A percentile compares a stretch with the other conserved stretches of the same genome.
Evolutionary conservation across 1,139 yeast genomes (phyloP).

Genomic region (Pichia sp.): DNA sequence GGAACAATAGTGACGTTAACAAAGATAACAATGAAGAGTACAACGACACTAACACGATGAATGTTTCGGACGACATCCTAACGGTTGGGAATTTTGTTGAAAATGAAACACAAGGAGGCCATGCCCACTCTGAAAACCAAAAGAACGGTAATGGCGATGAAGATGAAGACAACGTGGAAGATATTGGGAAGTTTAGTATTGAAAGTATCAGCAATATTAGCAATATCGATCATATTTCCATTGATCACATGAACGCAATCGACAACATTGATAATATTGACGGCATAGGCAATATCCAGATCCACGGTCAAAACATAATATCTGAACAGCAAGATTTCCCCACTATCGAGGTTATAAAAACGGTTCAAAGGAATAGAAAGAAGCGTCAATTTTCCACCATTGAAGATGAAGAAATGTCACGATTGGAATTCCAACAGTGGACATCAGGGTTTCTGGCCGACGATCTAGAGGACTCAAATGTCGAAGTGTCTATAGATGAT

Average conservation of each 20-base stretch:
- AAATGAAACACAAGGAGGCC: background rate
- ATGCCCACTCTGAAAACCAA: background rate
- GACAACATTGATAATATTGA: constrained; percentile 6
- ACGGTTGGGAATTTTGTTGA: background rate
- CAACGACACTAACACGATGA: background rate
- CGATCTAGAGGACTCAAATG: constrained; percentile 24
- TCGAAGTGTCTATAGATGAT: constrained; percentile 10
- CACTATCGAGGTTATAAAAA: constrained; percentile 12
- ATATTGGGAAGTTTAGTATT: constrained; percentile 3
- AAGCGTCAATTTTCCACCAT: constrained; percentile 23
- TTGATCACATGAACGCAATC: constrained; percentile 4
- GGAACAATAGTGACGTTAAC: background rate
- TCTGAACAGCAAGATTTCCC: constrained; percentile 7
- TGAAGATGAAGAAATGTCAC: constrained; percentile 38
- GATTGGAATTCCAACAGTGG: constrained; percentile 50
- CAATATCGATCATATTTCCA: constrained; percentile 3
- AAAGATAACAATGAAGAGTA: background rate
- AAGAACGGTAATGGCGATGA: background rate
- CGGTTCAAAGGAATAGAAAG: constrained; percentile 41
- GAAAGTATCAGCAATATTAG: constrained; percentile 4
- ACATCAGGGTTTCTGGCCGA: constrained; percentile 47
- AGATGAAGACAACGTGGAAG: constrained; percentile 1
- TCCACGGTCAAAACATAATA: background rate
- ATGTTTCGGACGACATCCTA: background rate
- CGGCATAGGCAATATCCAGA: background rate